These are phyloP conservation scores for Claviceps spartinae DNA, from an alignment of 2,329 filamentous ascomycete genomes.

Conservation along the genomic window DNA sequence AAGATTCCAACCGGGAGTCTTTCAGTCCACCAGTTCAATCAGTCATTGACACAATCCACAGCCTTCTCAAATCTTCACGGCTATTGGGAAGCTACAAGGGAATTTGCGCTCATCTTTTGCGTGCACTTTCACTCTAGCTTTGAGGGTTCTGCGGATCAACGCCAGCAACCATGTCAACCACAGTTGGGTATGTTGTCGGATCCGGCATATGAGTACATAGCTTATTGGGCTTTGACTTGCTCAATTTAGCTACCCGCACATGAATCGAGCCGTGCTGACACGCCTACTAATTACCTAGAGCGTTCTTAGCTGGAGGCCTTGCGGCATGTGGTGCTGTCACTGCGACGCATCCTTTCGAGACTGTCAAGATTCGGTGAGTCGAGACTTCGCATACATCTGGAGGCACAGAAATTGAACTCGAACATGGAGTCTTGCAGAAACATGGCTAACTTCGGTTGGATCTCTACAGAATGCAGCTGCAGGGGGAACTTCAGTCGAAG, in stretches of 20 bases:
- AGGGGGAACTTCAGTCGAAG: slow-evolving; percentile 86
- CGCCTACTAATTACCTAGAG: slow-evolving; percentile 30
- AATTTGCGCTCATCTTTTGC: background rate
- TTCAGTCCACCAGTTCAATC: background rate
- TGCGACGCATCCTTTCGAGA: slow-evolving; percentile 95
- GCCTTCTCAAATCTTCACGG: background rate
- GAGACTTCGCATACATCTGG: background rate
- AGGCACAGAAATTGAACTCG: background rate
- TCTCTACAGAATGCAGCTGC: slow-evolving; percentile 65
- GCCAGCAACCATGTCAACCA: slow-evolving; percentile 17
- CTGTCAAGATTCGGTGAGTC: slow-evolving; percentile 86
- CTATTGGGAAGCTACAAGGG: background rate
- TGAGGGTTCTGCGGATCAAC: background rate
- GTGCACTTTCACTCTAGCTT: background rate
- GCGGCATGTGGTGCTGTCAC: slow-evolving; percentile 96
- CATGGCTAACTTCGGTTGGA: background rate
- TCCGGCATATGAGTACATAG: background rate
- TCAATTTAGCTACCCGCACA: background rate
- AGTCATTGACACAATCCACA: too few species aligned
- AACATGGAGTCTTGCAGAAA: background rate
- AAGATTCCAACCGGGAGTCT: background rate
- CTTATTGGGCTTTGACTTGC: background rate
- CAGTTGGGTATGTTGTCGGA: slow-evolving; percentile 22
- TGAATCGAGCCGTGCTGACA: slow-evolving; percentile 5
- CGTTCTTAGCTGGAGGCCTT: slow-evolving; percentile 91